Percentiles rank a stretch among this genome's conserved stretches.
Evolutionary conservation across 1,284 basidiomycete species (phyloP).

Genomic region (Ganoderma sinense): DNA sequence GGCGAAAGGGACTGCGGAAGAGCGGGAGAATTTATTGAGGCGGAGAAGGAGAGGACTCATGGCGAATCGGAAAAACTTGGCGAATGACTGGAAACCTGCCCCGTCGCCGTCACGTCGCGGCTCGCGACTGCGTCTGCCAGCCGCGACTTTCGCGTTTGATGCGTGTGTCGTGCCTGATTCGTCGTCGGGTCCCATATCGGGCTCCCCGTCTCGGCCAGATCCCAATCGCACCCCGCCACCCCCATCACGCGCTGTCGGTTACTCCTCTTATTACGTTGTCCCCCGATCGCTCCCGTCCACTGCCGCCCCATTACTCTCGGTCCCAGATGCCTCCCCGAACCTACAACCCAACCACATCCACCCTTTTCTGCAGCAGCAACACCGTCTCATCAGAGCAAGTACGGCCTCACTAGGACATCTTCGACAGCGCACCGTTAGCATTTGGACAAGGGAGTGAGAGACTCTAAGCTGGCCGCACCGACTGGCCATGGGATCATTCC

Average conservation of each 20-base stretch:
- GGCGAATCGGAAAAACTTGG: conserved; percentile 1
- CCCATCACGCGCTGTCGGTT: background rate
- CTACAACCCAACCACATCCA: background rate
- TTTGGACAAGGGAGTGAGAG: background rate
- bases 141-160: conserved; percentile 18
- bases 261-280: background rate
- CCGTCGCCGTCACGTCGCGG: conserved; percentile 11
- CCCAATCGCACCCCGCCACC: background rate
- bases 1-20: background rate
- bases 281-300: background rate
- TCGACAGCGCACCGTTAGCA: background rate
- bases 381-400: too few relatives aligned
- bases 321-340: background rate
- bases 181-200: background rate
- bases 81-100: conserved; percentile 1
- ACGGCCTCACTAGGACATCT: background rate
- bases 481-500: background rate
- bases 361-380: background rate
- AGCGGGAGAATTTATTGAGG: conserved; percentile 17
- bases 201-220: background rate
- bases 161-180: conserved; percentile 5
- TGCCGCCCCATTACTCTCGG: background rate
- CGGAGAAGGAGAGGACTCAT: background rate
- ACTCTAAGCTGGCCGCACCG: background rate
- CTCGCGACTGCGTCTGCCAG: background rate